Base-by-base conservation (phyloP, 2,329 filamentous ascomycete species). In the Dactylella cylindrospora region DNA sequence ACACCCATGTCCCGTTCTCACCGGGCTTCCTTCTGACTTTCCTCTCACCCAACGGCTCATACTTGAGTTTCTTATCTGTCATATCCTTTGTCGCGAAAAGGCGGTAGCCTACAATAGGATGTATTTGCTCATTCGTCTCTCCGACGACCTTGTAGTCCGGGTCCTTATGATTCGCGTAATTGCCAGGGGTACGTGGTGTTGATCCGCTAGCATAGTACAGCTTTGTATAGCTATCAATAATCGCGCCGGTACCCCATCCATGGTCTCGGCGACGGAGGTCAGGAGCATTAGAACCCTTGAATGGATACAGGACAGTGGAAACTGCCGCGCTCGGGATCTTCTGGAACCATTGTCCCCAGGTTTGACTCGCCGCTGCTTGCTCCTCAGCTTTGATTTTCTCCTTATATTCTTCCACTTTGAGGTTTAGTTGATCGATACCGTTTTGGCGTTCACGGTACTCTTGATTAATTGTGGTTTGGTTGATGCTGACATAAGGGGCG, bases 401-500 rank as follows among this genome's bases (percentile, higher is more conserved):
- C 3, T 12, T 13, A 9, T 3, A 7, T 13, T 28, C 3, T 19
- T 17, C 45, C 8, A 50, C 13, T 35, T 28, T 19, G 28, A 53
- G 9, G n/a, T 53, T 53, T 36, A 33, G 31, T n/a, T 43, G 26
- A 4, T 3, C 35, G 19, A 53, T 20, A 13, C 26, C 23, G 3
- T 52, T 26, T 17, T 52, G 29, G 49, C 38, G 10, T 32, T 53
- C 31, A 28, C 2, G 9, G 23, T 36, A 35, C 8, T 50, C 45
- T 8, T 15, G 22, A 8, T 23, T 3, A n/a, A 40, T 41, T 17
- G 19, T 29, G 12, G 5, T 15, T 9, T 25, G 5, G 20, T 44
- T 20, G 29, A 53, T 44, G 29, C 29, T 22, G 1, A 53, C 39
- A 25, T 68, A 60, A 12, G 65, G 53, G 10, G 65, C 28, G 28